Evolutionary conservation across 306 rosid genomes (phyloP), one percentile per base, ranked within the genome.

Genomic region (Dalbergia oliveri): DNA sequence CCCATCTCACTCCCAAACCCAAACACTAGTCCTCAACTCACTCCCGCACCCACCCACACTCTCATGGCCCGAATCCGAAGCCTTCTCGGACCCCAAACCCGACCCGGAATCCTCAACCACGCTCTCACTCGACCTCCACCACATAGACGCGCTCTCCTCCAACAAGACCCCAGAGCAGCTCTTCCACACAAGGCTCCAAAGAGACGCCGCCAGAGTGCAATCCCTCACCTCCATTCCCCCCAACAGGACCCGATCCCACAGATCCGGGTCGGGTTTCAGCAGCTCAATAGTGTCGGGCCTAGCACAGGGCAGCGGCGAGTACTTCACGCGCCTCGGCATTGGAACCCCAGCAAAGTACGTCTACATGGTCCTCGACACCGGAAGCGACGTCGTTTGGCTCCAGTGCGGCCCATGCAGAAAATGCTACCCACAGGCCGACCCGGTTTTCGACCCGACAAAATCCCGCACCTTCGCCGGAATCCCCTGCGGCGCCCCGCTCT

Each of bases 311-410:
- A 93, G 97, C 58, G 99, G 99, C 44, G 99, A 94, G 82, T 94
- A 94, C 86, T 94, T 94, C 95, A 94, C 99, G 10, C 94, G 99
- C 66, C 64, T 94, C 4, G 99, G 99, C 2, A 94, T 94, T 0
- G 99, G 97, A 0, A 91, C 97, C 0, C 99, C 99, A 0, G 90
- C 99, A 0, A 91, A 64, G 33, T 91, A 90, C 71, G 75, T 91
- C 1, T 95, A 85, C 87, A 88, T 95, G 98, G 98, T 95, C 5
- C 75, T 95, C 5, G 99, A 95, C 70, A 95, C 98, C 1, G 98
- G 99, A 49, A 91, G 97, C 65, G 99, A 95, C 87, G 78, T 95
- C 59, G 94, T 95, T 49, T 93, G 98, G 99, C 85, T 95, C 43
- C 98, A 95, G 76, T 93, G 99, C 13, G 89, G 96, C 6, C 99